These are phyloP conservation scores for Pythium monospermum DNA, from an alignment of 352 stramenopile species.

Conservation along the genomic window DNA sequence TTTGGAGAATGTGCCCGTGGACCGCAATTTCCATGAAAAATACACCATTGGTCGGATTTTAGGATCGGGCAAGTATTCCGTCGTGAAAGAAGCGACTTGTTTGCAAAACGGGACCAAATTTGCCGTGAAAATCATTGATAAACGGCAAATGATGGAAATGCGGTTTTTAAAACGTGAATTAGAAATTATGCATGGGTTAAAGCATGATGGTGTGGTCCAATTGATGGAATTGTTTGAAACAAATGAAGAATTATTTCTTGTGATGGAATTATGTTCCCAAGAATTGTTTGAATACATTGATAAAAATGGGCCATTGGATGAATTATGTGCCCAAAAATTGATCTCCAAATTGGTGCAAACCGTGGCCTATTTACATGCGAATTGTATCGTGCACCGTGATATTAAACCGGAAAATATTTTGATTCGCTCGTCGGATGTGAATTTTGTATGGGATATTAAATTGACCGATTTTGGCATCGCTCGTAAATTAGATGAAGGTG, in stretches of 20 bases:
- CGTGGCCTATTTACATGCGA: constrained; percentile 78
- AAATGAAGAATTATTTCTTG: constrained; percentile 68
- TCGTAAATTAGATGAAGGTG: constrained; percentile 60
- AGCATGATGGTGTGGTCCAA: constrained; percentile 71
- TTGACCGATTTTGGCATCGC: constrained; percentile 83
- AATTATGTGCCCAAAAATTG: constrained; percentile 57
- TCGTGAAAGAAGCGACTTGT: constrained; percentile 62
- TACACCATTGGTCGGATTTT: constrained; percentile 54
- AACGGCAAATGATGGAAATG: constrained; percentile 73
- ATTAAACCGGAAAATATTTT: constrained; percentile 87
- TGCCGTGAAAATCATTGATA: constrained; percentile 83
- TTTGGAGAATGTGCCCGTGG: constrained; percentile 61
- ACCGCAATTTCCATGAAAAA: constrained; percentile 45
- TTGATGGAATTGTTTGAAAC: constrained; percentile 76
- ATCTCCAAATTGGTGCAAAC: constrained; percentile 71
- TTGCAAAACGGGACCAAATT: constrained; percentile 29
- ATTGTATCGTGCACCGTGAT: constrained; percentile 81
- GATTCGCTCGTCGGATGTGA: constrained; percentile 56
- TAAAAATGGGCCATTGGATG: constrained; percentile 58
- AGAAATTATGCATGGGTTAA: constrained; percentile 79
- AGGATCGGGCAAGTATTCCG: constrained; percentile 73
- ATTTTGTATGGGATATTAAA: constrained; percentile 76
- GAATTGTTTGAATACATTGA: constrained; percentile 85
- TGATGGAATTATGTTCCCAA: constrained; percentile 77
- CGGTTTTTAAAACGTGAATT: constrained; percentile 82